Percentiles rank a stretch among this genome's conserved stretches.
Conservation (phyloP, 192 early-diverging fungal species). For the Coemansia sp. region DNA sequence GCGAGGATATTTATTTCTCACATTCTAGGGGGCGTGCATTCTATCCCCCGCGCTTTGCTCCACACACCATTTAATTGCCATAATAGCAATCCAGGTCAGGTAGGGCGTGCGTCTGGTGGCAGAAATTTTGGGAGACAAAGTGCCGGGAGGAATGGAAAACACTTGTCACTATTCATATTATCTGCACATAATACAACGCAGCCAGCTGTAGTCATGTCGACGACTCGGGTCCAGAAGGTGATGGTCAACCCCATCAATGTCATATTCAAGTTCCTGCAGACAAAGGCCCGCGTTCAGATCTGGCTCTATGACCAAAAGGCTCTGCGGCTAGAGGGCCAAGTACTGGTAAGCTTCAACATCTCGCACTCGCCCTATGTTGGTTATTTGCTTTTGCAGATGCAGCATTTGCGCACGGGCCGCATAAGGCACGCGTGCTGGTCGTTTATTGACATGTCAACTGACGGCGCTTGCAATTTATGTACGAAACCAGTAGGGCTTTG, state of each 20-base stretch:
- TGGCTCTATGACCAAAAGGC: constrained; percentile 93
- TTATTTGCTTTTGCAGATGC: neutral
- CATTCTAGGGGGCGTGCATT: no score
- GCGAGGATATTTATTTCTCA: no score
- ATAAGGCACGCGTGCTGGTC: neutral
- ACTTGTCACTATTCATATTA: neutral
- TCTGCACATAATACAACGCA: neutral
- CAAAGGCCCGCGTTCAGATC: constrained; percentile 87
- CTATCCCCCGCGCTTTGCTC: no score
- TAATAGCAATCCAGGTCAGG: neutral
- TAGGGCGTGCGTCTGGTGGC: neutral
- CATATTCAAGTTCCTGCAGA: constrained; percentile 93
- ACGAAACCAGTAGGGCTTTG: constrained; percentile 73
- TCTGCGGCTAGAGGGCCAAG: constrained; percentile 85
- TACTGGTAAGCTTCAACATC: constrained; percentile 64
- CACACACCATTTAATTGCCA: neutral
- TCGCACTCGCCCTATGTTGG: neutral
- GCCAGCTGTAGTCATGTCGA: constrained; percentile 34
- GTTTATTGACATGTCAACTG: neutral
- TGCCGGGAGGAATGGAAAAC: neutral
- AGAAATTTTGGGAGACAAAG: neutral
- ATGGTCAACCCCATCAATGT: constrained; percentile 71
- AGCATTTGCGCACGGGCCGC: neutral
- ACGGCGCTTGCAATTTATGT: neutral
- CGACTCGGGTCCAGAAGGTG: constrained; percentile 52